Evolutionary conservation across 129 eudicot genomes (phyloP).

Genomic region (Lonicera japonica): DNA sequence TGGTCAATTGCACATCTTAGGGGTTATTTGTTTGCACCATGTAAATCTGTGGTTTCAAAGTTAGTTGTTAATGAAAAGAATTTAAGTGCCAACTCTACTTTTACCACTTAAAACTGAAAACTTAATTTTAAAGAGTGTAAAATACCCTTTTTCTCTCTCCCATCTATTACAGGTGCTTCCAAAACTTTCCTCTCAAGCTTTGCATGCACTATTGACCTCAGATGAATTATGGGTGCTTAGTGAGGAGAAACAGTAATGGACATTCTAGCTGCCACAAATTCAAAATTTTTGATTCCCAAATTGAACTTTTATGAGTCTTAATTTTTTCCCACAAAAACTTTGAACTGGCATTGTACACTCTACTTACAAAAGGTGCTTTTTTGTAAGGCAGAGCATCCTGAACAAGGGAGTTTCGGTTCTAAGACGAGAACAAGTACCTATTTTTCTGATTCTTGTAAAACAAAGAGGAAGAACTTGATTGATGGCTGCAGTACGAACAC

Average conservation of each 20-base stretch:
- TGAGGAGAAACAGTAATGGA: constrained; percentile 85
- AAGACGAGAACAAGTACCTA: constrained; percentile 22
- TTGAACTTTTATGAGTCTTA: constrained; percentile 5
- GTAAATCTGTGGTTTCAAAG: too few species aligned
- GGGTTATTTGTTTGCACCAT: too few species aligned
- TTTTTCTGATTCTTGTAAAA: constrained; percentile 31
- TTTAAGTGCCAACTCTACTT: too few species aligned
- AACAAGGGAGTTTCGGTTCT: constrained; percentile 32
- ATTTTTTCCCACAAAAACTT: constrained; percentile 42
- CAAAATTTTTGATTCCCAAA: not conserved
- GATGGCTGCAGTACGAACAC: constrained; percentile 25
- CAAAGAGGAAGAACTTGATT: constrained; percentile 36
- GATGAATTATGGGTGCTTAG: constrained; percentile 92
- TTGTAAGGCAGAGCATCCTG: constrained; percentile 43
- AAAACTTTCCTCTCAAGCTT: constrained; percentile 86
- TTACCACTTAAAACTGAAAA: too few species aligned
- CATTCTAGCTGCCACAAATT: constrained; percentile 1
- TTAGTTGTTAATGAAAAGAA: too few species aligned
- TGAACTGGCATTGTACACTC: constrained; percentile 77
- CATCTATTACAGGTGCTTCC: constrained; percentile 70
- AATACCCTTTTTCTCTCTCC: too few species aligned
- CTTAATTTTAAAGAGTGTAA: too few species aligned
- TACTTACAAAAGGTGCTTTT: constrained; percentile 63
- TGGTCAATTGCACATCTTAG: too few species aligned
- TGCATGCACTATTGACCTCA: constrained; percentile 85